Evolutionary conservation across 768 basidiomycete species (phyloP), one percentile per base, ranked within the genome.

Genomic region (Russula olivacea): DNA sequence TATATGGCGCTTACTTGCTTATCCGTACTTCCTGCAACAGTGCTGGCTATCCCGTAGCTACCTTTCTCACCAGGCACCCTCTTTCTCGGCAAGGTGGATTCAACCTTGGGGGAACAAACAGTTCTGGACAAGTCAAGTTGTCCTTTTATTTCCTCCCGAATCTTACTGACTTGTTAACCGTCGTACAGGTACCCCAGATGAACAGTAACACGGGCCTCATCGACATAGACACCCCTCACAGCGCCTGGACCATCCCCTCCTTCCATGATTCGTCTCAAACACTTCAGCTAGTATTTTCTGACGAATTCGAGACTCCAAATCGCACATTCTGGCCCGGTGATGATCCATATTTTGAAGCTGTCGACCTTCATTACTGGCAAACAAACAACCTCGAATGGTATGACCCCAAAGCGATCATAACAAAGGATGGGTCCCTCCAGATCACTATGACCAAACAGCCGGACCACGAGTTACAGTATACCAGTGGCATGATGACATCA

Each of bases 221-320:
- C 70, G 85, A 85, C 70, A 57, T 78, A 34, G 78, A 86, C 64
- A 86, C 84, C 0, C 82, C 93, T 2, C 64, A 77, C 59, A 78
- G 80, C 0, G 87, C 76, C 11, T 79, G 83, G 75, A 76, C 75
- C 61, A 78, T 82, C 68, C 30, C 78, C 0, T 84, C 86, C 5
- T 79, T 83, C 68, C 76, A 77, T 40, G 87, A 91, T 66, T 85
- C 88, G 4, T 73, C 76, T 51, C 83, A 80, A 61, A 56, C 80
- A 68, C 69, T 87, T 75, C 84, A 87, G 63, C 79, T 96, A 14
- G 83, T 93, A 4, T 95, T 91, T 71, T 90, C 88, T 54, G 93
- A 96, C 72, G 94, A 96, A 73, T 96, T 96, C 75, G 85, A 96
- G 59, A 76, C 75, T 9, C 84, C 87, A 1, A 87, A 88, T 14